Evolutionary conservation across 2,329 filamentous ascomycete species (phyloP).

Genomic region (Cryoendolithus antarcticus): DNA sequence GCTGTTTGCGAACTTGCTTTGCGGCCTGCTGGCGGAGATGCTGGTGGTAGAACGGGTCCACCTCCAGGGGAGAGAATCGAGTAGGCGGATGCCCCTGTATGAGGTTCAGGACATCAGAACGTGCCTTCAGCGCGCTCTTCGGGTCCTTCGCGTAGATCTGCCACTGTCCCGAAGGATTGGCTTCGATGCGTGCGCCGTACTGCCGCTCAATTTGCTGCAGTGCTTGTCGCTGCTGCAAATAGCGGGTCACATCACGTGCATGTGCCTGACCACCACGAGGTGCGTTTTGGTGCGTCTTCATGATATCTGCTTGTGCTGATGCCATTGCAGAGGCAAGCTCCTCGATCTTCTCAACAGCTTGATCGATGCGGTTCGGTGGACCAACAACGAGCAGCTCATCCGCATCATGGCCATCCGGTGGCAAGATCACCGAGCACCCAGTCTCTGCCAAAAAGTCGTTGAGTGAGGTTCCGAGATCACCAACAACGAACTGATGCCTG

Average conservation of each 20-base stretch:
- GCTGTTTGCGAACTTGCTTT: slow-evolving; percentile 51
- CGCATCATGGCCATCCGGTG: slow-evolving; percentile 61
- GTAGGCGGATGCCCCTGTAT: slow-evolving; percentile 63
- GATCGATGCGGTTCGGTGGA: slow-evolving; percentile 58
- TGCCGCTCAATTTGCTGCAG: slow-evolving; percentile 69
- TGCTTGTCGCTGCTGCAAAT: slow-evolving; percentile 69
- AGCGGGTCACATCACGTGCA: slow-evolving; percentile 75
- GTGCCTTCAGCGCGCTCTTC: slow-evolving; percentile 67
- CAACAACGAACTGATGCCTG: slow-evolving; percentile 89
- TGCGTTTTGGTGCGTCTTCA: slow-evolving; percentile 63
- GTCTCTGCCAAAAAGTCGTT: slow-evolving; percentile 85
- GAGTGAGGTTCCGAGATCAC: slow-evolving; percentile 63
- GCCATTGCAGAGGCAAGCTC: slow-evolving; percentile 81
- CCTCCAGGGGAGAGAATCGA: slow-evolving; percentile 52
- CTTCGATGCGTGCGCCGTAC: slow-evolving; percentile 77
- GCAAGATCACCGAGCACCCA: slow-evolving; percentile 77
- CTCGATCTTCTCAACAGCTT: slow-evolving; percentile 71
- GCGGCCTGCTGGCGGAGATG: slow-evolving; percentile 55
- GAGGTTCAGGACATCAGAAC: slow-evolving; percentile 61
- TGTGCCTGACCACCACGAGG: slow-evolving; percentile 63
- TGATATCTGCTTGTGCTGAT: slow-evolving; percentile 70
- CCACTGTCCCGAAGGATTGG: slow-evolving; percentile 64
- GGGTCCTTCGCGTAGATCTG: slow-evolving; percentile 78
- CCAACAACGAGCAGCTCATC: slow-evolving; percentile 79
- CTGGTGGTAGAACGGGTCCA: slow-evolving; percentile 70